Conservation (phyloP, 345 rosid species). For the Gynandropsis gynandra region DNA sequence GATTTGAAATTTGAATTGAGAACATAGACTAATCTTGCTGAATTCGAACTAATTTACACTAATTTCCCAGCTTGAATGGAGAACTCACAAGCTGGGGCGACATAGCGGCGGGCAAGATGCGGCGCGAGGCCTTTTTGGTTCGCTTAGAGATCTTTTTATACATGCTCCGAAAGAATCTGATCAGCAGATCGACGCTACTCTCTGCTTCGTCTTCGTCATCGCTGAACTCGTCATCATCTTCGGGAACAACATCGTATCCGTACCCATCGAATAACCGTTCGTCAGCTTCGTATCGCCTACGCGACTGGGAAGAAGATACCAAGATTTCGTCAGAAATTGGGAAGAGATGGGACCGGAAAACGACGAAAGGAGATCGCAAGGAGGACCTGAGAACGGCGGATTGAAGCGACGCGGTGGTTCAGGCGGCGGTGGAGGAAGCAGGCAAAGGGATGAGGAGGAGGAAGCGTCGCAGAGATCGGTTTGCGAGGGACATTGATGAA, state of each 20-base stretch:
- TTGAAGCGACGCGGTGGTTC: conserved; percentile 15
- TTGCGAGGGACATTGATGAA: conserved; percentile 11
- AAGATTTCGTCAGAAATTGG: background rate
- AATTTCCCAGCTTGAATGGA: background rate
- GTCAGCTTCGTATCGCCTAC: conserved; percentile 34
- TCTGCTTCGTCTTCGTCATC: conserved; percentile 52
- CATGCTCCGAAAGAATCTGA: conserved; percentile 59
- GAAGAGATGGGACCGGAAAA: background rate
- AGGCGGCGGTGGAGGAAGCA: conserved; percentile 2
- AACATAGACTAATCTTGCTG: background rate
- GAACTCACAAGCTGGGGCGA: conserved; percentile 54
- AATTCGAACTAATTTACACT: background rate
- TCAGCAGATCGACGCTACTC: conserved; percentile 62
- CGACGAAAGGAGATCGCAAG: background rate
- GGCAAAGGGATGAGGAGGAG: background rate
- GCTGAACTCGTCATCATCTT: conserved; percentile 23
- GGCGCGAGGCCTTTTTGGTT: conserved; percentile 64
- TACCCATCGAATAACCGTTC: conserved; percentile 37
- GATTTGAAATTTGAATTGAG: background rate
- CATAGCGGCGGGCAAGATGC: conserved; percentile 53
- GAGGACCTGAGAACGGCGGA: conserved; percentile 25
- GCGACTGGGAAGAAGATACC: conserved; percentile 25
- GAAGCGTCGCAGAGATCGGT: conserved; percentile 14
- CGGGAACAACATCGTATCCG: conserved; percentile 21
- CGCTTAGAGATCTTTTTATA: conserved; percentile 55